Evolutionary conservation across 2,329 filamentous ascomycete genomes (phyloP).

Genomic region (Diaporthe helianthi): DNA sequence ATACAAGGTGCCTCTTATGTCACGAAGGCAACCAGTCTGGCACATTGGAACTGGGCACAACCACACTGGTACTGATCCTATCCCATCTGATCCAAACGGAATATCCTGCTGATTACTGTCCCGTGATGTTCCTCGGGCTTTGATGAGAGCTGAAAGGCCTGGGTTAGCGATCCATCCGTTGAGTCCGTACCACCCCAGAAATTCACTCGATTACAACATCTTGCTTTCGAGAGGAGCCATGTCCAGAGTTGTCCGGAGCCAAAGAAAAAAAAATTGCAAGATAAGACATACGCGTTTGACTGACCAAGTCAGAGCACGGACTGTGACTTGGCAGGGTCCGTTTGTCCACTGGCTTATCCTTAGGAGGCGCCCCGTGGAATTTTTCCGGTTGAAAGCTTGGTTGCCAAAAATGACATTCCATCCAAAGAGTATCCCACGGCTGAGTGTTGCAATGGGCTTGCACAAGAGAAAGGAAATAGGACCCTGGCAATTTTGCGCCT

Average conservation of each 20-base stretch:
- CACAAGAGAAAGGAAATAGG: conserved; percentile 19
- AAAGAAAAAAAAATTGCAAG: conserved; percentile 24
- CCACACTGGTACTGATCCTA: not conserved
- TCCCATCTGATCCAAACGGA: not conserved
- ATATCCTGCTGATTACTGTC: not conserved
- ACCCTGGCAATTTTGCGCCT: conserved; percentile 4
- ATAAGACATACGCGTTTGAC: conserved; percentile 33
- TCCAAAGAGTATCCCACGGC: not conserved
- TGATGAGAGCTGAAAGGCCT: conserved; percentile 23
- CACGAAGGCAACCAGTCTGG: not conserved
- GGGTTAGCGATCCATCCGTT: conserved; percentile 32
- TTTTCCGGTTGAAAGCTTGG: not conserved
- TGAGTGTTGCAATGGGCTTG: not conserved
- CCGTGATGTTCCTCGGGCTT: not conserved
- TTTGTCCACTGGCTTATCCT: conserved; percentile 7
- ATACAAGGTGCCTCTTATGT: not conserved
- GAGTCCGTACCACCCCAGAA: not conserved
- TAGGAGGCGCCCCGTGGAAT: not conserved
- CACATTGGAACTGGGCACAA: not conserved
- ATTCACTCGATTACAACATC: not conserved
- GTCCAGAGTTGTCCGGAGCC: conserved; percentile 22
- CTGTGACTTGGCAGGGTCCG: conserved; percentile 20
- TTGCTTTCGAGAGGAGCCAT: conserved; percentile 4
- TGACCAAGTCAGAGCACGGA: conserved; percentile 22
- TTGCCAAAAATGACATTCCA: not conserved